These are phyloP conservation scores for Protostelium mycophagum DNA, from an alignment of 78 protist species.

Conservation along the genomic window DNA sequence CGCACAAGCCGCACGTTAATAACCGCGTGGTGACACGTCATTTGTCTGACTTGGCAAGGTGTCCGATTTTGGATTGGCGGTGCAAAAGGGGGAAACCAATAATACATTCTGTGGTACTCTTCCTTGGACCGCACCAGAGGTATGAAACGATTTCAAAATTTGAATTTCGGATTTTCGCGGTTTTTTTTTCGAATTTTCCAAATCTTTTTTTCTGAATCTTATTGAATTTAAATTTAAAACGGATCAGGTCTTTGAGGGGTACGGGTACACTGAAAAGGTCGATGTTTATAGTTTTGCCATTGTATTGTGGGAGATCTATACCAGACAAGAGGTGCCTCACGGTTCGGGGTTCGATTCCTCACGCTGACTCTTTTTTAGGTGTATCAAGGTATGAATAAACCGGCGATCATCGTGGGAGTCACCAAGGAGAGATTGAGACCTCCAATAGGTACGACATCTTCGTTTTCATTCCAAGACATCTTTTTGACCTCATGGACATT, in stretches of 20 bases:
- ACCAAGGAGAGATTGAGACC: constrained; percentile 36
- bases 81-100: constrained; percentile 1
- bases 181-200: too few relatives aligned
- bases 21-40: too few relatives aligned
- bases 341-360: too few relatives aligned
- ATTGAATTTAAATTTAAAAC: background rate
- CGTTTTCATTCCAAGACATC: too few relatives aligned
- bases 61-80: constrained; percentile 47
- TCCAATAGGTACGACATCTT: too few relatives aligned
- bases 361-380: background rate
- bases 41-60: too few relatives aligned
- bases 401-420: constrained; percentile 35
- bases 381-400: background rate
- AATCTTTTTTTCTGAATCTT: too few relatives aligned
- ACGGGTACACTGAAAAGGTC: constrained; percentile 48
- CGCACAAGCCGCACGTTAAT: too few relatives aligned
- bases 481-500: too few relatives aligned
- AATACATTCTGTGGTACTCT: constrained; percentile 61
- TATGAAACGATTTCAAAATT: constrained; percentile 15
- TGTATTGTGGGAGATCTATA: constrained; percentile 46
- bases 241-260: background rate
- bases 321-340: constrained; percentile 7
- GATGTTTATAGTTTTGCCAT: constrained; percentile 49
- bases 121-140: constrained; percentile 61
- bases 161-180: too few relatives aligned